phyloP scores from a whole-genome alignment of 116 monocot genomes.

The Papilionanthe hybrid region DNA sequence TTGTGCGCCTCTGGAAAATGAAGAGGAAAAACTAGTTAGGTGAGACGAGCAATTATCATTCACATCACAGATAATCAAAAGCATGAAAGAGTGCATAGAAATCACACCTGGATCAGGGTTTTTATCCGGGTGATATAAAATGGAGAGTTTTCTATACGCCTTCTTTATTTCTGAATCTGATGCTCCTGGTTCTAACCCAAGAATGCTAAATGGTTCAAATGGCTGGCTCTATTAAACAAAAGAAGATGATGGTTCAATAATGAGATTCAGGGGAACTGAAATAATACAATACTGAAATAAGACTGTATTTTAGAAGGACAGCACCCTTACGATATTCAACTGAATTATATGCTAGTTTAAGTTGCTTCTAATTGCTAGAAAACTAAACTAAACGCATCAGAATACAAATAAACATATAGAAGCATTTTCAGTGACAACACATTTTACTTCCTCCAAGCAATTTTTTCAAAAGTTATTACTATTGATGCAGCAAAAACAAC shows the following conservation, averaged over 20 bases:
- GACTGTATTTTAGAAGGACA: neutral
- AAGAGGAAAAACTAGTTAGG: neutral
- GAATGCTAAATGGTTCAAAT: conserved; percentile 94
- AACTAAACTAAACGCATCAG: neutral
- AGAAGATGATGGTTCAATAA: neutral
- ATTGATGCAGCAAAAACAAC: neutral
- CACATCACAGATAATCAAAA: neutral
- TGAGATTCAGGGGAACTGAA: neutral
- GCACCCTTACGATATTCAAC: neutral
- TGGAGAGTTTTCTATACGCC: conserved; percentile 87
- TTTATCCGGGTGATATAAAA: conserved; percentile 97
- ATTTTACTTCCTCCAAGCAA: neutral
- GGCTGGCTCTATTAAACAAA: conserved; percentile 48
- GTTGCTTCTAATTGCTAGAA: too few relatives aligned
- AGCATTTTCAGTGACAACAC: neutral
- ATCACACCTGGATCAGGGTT: conserved; percentile 95
- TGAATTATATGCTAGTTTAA: too few relatives aligned
- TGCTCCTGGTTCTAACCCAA: conserved; percentile 84
- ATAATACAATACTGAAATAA: neutral
- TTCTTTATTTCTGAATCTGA: conserved; percentile 98
- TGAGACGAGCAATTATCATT: neutral
- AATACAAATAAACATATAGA: neutral
- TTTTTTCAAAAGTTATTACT: neutral
- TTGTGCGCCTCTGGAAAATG: conserved; percentile 38
- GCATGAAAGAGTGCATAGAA: conserved; percentile 5